Conservation (phyloP, 176 grass and related monocot species). For the Metroxylon sagu region DNA sequence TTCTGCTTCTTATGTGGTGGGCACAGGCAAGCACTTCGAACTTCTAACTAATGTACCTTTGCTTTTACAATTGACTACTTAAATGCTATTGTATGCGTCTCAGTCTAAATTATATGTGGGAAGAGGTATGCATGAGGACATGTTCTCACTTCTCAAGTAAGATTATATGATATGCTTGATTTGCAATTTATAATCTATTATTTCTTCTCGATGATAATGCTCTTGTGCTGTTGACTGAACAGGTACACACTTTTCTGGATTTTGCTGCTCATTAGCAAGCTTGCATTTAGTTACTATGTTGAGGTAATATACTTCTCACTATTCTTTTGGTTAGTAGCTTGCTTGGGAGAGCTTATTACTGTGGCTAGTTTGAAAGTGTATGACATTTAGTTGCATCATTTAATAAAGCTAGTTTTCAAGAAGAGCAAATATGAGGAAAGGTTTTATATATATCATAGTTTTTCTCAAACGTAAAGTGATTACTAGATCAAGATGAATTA, state of each 20-base stretch:
- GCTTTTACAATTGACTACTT: too few relatives aligned
- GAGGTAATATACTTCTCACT: slow-evolving; percentile 46
- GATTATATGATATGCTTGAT: slow-evolving; percentile 9
- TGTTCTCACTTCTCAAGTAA: slow-evolving; percentile 92
- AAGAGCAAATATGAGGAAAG: too few relatives aligned
- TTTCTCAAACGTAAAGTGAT: too few relatives aligned
- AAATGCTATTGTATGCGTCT: slow-evolving; percentile 16
- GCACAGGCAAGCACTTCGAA: slow-evolving; percentile 56
- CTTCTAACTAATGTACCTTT: neutral
- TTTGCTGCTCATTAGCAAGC: slow-evolving; percentile 92
- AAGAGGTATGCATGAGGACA: slow-evolving; percentile 77
- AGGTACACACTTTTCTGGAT: slow-evolving; percentile 97
- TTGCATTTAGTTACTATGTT: slow-evolving; percentile 94
- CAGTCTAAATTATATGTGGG: slow-evolving; percentile 93
- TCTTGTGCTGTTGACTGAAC: slow-evolving; percentile 17
- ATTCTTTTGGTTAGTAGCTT: neutral
- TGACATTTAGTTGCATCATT: too few relatives aligned
- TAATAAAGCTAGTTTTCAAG: too few relatives aligned
- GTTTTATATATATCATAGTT: too few relatives aligned
- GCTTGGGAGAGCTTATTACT: too few relatives aligned
- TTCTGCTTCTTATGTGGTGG: slow-evolving; percentile 92
- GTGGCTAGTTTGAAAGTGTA: too few relatives aligned
- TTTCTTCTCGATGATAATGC: slow-evolving; percentile 1
- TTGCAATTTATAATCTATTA: slow-evolving; percentile 10
- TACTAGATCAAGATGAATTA: neutral